Base-by-base conservation (phyloP, 2,329 filamentous ascomycete genomes). In the Cordyceps cateniannulata region DNA sequence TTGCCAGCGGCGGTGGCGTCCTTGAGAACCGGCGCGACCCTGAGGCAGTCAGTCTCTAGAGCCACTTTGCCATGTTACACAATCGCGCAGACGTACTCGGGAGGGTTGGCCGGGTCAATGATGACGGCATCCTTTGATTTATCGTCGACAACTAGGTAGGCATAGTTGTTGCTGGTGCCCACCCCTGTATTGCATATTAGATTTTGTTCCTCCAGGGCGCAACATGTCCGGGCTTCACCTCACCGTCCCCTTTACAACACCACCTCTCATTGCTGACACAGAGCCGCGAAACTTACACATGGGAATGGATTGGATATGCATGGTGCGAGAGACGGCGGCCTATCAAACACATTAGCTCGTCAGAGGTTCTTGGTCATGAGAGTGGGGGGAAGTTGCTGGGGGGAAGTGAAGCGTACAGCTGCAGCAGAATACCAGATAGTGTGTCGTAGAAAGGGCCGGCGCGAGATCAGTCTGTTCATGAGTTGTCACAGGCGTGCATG, bases 261-360 rank as follows among this genome's bases (percentile, higher is more conserved):
- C 18, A n/a, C 20, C 22, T 40, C 14, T 52, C 50, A 12, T 20
- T 32, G 1, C 32, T 14, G 29, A 48, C 12, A 12, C 9, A 6
- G 6, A 4, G 27, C 6, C 27, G 10, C 45, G 24, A 65, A 69
- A 79, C 86, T 70, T 84, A 92, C 90, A 93, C 89, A 95, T 93
- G 61, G 90, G 89, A 76, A 95, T 93, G 67, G 89, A 89, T 76
- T 90, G 84, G 77, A 93, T 88, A 84, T 93, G 89, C 90, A 95
- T 95, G 66, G 66, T 63, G 68, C 70, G 65, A 35, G 67, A 68
- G 62, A 65, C 51, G 49, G 65, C 61, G 35, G 51, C 32, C 63
- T 67, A 62, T 51, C 32, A 49, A 62, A 62, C 27, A 50, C 40
- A 45, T 44, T 24, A 60, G 44, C 32, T 45, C 50, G 20, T 29